A percentile compares a stretch with the other conserved stretches of the same genome.
These are phyloP conservation scores for Cyclotella sp. DNA, from an alignment of 108 stramenopile genomes.

Conservation along the genomic window DNA sequence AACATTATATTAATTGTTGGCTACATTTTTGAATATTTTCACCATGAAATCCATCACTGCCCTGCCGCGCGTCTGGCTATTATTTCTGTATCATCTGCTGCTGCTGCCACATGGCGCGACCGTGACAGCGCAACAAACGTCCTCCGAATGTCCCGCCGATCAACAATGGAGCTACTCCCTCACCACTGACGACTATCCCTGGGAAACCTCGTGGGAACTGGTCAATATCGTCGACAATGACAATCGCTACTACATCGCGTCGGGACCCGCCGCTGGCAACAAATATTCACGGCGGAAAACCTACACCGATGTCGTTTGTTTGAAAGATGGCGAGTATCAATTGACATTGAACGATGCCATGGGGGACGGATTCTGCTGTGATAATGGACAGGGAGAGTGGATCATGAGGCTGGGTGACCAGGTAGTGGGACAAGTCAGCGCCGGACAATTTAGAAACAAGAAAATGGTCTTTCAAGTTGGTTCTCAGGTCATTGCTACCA, in stretches of 20 bases:
- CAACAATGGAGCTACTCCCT: conserved; percentile 6
- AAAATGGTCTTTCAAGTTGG: not conserved
- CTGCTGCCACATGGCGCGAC: not conserved
- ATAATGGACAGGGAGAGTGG: not conserved
- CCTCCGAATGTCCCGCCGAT: not conserved
- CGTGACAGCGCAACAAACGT: not conserved
- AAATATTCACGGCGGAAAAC: not conserved
- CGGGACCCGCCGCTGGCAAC: not conserved
- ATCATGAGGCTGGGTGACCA: not conserved
- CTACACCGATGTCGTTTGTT: not conserved
- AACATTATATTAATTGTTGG: no score
- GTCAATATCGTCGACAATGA: not conserved
- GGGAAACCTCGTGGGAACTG: conserved; percentile 15
- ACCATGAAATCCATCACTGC: not conserved
- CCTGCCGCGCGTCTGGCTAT: no score
- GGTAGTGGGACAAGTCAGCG: not conserved
- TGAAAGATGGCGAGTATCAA: not conserved
- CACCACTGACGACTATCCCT: conserved; percentile 17
- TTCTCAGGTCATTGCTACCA: no score
- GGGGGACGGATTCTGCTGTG: conserved; percentile 19
- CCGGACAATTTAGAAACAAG: not conserved
- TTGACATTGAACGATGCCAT: not conserved
- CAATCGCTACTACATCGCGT: not conserved
- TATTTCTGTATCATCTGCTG: not conserved
- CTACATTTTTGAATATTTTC: not conserved